Conservation (phyloP, 352 stramenopile genomes). For the Thalassiosira hispida region DNA sequence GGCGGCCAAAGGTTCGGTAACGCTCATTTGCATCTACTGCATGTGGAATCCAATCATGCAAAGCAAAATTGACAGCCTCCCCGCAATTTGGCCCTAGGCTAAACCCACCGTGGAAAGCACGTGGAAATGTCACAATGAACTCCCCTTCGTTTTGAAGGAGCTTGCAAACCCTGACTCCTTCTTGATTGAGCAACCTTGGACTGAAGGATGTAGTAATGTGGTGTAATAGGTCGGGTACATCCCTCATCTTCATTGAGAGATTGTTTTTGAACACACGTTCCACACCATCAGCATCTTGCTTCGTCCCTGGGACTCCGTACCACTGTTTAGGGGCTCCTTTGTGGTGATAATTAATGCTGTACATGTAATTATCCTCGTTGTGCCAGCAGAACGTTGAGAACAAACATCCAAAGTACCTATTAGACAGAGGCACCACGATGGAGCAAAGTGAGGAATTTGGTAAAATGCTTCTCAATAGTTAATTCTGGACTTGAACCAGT, state of each 20-base stretch:
- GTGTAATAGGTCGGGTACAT: conserved; percentile 95
- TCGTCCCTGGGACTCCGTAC: conserved; percentile 94
- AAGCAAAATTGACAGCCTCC: conserved; percentile 86
- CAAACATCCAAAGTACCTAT: conserved; percentile 94
- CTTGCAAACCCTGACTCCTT: conserved; percentile 93
- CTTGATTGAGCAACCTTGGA: conserved; percentile 85
- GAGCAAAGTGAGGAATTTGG: not conserved
- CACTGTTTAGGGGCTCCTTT: conserved; percentile 96
- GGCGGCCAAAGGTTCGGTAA: conserved; percentile 84
- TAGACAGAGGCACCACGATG: not conserved
- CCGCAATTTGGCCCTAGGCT: conserved; percentile 93
- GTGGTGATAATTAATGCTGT: conserved; percentile 98
- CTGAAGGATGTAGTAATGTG: conserved; percentile 90
- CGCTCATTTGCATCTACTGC: conserved; percentile 75
- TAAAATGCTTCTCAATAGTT: too few species aligned
- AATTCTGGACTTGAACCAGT: too few species aligned
- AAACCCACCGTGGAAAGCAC: conserved; percentile 97
- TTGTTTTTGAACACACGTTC: conserved; percentile 92
- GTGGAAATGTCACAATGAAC: conserved; percentile 99
- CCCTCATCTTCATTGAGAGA: conserved; percentile 88
- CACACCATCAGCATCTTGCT: conserved; percentile 86
- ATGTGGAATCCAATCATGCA: conserved; percentile 82
- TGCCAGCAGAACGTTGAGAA: conserved; percentile 99
- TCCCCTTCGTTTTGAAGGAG: conserved; percentile 94
- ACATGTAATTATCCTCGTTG: conserved; percentile 99